Percentiles rank a stretch among this genome's conserved stretches.
Conservation (phyloP, 331 rosid genomes). For the Telfairia occidentalis region DNA sequence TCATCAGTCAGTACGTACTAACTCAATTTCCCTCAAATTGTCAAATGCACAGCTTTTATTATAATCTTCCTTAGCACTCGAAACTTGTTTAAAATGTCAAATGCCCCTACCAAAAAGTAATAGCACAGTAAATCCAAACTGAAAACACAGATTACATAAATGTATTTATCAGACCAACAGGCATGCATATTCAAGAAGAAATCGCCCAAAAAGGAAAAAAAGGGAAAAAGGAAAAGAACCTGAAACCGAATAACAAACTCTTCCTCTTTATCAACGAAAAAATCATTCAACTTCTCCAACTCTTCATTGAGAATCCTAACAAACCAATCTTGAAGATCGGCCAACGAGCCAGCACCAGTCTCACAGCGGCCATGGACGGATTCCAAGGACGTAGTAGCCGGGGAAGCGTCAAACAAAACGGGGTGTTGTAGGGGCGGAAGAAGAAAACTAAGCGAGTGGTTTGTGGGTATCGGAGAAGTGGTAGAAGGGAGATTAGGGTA, state of each 20-base stretch:
- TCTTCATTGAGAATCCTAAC: conserved; percentile 60
- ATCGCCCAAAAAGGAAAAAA: neutral
- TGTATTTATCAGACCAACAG: neutral
- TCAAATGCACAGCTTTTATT: neutral
- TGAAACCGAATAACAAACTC: conserved; percentile 84
- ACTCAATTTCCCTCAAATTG: neutral
- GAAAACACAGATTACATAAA: neutral
- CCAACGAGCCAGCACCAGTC: conserved; percentile 14
- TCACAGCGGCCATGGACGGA: neutral
- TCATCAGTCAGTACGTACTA: neutral
- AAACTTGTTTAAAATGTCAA: neutral
- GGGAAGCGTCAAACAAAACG: conserved; percentile 17
- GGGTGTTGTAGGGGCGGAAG: conserved; percentile 6
- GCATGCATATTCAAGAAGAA: neutral
- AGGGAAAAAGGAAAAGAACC: conserved; percentile 32
- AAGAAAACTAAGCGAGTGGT: conserved; percentile 12
- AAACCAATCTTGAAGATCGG: conserved; percentile 60
- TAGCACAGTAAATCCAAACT: neutral
- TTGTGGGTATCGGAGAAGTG: conserved; percentile 2
- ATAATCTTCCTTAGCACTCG: neutral
- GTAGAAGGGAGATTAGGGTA: conserved; percentile 16
- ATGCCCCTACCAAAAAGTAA: neutral
- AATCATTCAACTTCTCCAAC: conserved; percentile 78
- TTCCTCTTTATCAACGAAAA: conserved; percentile 82
- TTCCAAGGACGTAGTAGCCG: conserved; percentile 3